Evolutionary conservation across 176 grass and related monocot genomes (phyloP).

Genomic region (Pontederia paniculata): DNA sequence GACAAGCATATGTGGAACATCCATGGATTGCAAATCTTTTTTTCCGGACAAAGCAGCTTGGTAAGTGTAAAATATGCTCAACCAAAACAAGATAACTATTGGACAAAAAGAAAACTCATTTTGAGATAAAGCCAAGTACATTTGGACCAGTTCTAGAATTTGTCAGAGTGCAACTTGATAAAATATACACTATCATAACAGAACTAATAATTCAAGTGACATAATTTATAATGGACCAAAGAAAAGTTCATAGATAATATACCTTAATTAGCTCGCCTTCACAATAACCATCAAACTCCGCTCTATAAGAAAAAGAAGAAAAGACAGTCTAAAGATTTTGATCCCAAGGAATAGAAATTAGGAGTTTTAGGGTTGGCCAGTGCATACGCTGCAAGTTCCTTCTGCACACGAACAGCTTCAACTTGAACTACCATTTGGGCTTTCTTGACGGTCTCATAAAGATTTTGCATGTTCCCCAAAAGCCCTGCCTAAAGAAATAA

Average conservation of each 20-base stretch:
- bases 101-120: no score
- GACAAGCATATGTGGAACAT: no score
- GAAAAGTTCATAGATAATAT: slow-evolving; percentile 2
- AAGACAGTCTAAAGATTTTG: slow-evolving; percentile 8
- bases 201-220: neutral
- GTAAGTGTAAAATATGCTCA: no score
- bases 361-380: neutral
- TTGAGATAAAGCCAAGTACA: no score
- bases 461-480: slow-evolving; percentile 97
- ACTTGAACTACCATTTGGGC: slow-evolving; percentile 98
- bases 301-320: slow-evolving; percentile 36
- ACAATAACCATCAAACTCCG: slow-evolving; percentile 95
- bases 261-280: slow-evolving; percentile 99
- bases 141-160: no score
- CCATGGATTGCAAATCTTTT: no score
- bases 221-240: neutral
- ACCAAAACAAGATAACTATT: no score
- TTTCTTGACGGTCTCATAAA: slow-evolving; percentile 94
- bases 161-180: no score
- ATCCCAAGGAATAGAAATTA: slow-evolving; percentile 21
- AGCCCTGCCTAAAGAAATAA: slow-evolving; percentile 53
- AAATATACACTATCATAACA: neutral
- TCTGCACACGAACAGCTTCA: slow-evolving; percentile 84
- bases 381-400: slow-evolving; percentile 91
- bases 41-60: no score